Conservation (phyloP, 768 basidiomycete genomes). For the Tylopilus plumbeoviolaceoides region DNA sequence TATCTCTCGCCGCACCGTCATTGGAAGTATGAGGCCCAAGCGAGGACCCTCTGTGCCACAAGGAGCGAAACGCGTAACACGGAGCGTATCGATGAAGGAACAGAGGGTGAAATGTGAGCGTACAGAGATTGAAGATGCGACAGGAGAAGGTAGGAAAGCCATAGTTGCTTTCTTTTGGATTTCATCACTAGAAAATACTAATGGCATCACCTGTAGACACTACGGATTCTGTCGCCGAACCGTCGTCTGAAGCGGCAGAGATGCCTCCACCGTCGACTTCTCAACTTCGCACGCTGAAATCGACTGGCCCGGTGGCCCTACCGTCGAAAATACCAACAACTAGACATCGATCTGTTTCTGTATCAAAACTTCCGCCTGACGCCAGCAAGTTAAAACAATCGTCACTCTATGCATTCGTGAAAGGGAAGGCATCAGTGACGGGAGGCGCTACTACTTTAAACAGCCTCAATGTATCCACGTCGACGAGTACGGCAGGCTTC, state of each 20-base stretch:
- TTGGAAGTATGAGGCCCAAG: slow-evolving; percentile 16
- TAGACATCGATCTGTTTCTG: slow-evolving; percentile 5
- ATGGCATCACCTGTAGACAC: background rate
- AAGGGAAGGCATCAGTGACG: slow-evolving; percentile 1
- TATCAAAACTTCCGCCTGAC: slow-evolving; percentile 11
- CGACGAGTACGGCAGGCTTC: slow-evolving; percentile 4
- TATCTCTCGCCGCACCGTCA: background rate
- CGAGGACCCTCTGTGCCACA: slow-evolving; percentile 9
- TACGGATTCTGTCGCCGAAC: background rate
- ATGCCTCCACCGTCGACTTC: slow-evolving; percentile 5
- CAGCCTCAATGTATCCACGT: background rate
- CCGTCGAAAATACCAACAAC: slow-evolving; percentile 2
- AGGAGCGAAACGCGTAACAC: slow-evolving; percentile 22
- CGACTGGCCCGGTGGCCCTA: background rate
- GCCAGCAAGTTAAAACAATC: slow-evolving; percentile 21
- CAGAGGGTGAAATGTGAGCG: slow-evolving; percentile 4
- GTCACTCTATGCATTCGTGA: slow-evolving; percentile 24
- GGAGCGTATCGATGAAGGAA: slow-evolving; percentile 28
- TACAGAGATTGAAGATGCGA: background rate
- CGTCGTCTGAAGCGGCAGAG: background rate
- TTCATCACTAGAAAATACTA: background rate
- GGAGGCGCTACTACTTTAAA: too few species aligned
- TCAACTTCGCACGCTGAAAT: slow-evolving; percentile 10
- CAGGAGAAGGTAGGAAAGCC: slow-evolving; percentile 1
- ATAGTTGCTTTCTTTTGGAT: background rate